Evolutionary conservation across 2,329 filamentous ascomycete species (phyloP), one percentile per base, ranked within the genome.

Genomic region (Penicillium brevicompactum): DNA sequence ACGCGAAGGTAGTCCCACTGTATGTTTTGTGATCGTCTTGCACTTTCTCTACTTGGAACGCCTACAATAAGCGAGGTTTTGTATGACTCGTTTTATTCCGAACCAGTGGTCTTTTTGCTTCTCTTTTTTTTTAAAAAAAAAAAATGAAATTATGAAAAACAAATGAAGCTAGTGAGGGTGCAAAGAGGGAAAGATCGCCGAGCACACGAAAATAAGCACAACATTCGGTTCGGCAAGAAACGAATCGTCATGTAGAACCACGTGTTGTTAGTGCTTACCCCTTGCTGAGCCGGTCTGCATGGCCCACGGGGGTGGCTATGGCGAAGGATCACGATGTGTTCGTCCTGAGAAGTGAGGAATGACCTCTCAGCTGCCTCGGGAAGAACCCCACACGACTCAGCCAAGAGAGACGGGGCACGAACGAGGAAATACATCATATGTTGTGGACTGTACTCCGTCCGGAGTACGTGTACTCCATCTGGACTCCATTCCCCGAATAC

Each of bases 231-330:
- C n/a, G 31, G 47, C 44, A 31, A 32, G 14, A 31, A 31, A n/a
- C 30, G 16, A 45, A 45, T 54, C 52, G 47, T 51, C 27, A 54
- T 14, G 7, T 14, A 54, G 31, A 44, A 22, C 47, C 52, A 54
- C 52, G 52, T 54, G 52, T 46, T 34, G n/a, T 32, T 54, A 54
- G 52, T 54, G 52, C 52, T 43, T 49, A 53, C 37, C 18, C 38
- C 18, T 21, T 41, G 38, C 38, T 13, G 34, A 46, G 21, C 31
- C 18, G n/a, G 21, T 41, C 37, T 48, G 34, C 34, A 37, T 53
- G 18, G 44, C 27, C 18, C 47, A 2, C n/a, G 32, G 49, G 31
- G 6, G 21, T 42, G 44, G 18, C 44, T 41, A 22, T 40, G 41
- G 13, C 14, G 16, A 3, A 45, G 40, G 5, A 44, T 44, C 30